Evolutionary conservation across 2,329 filamentous ascomycete genomes (phyloP).

Genomic region (Elsinoe perseae): DNA sequence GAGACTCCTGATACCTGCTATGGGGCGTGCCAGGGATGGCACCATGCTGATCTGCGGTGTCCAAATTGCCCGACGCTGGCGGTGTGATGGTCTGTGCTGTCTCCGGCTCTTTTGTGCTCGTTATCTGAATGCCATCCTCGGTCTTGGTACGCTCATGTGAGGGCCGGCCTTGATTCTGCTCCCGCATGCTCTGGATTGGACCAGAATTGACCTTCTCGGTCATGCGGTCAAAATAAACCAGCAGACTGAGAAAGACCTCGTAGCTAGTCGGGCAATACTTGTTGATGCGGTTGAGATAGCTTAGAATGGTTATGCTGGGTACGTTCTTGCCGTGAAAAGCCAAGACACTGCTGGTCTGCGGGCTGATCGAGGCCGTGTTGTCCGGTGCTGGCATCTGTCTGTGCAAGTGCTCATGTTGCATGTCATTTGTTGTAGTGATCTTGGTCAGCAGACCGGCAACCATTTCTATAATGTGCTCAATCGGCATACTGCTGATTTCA

Average conservation of each 20-base stretch:
- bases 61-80: constrained; percentile 42
- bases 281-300: constrained; percentile 91
- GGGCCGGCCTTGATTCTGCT: constrained; percentile 39
- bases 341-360: constrained; percentile 66
- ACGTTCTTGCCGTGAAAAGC: constrained; percentile 98
- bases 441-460: constrained; percentile 92
- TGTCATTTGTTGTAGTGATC: constrained; percentile 93
- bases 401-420: constrained; percentile 85
- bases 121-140: constrained; percentile 24
- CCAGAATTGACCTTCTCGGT: constrained; percentile 86
- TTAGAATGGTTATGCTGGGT: constrained; percentile 91
- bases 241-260: constrained; percentile 87
- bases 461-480: constrained; percentile 97
- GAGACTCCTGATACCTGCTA: constrained; percentile 26
- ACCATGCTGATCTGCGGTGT: constrained; percentile 30
- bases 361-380: constrained; percentile 50
- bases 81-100: constrained; percentile 40
- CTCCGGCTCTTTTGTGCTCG: constrained; percentile 24
- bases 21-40: constrained; percentile 32
- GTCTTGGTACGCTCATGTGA: background rate
- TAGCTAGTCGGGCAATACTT: constrained; percentile 99
- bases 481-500: constrained; percentile 96
- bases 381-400: constrained; percentile 59
- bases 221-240: constrained; percentile 99
- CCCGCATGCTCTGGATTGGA: constrained; percentile 57